phyloP scores from a whole-genome alignment of 2,329 filamentous ascomycete genomes.

The Sphaerulina musiva region DNA sequence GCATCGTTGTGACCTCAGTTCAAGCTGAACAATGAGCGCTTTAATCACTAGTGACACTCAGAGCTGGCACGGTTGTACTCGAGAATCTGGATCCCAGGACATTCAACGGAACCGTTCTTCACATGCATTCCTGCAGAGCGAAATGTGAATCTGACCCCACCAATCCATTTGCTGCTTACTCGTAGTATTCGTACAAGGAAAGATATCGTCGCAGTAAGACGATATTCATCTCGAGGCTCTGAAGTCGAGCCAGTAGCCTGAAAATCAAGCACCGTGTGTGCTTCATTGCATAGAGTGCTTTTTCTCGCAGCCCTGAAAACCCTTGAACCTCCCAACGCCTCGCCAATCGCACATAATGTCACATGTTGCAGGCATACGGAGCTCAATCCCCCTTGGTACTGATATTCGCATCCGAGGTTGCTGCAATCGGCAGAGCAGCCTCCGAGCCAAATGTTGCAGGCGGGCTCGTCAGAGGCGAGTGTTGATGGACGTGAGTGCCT shows the following conservation, averaged over 20 bases:
- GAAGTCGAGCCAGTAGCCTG: background rate
- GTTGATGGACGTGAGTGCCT: constrained; percentile 9
- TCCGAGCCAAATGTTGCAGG: constrained; percentile 14
- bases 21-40: background rate
- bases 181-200: background rate
- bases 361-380: background rate
- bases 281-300: background rate
- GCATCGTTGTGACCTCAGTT: background rate
- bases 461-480: constrained; percentile 18
- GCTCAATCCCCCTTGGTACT: background rate
- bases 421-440: background rate
- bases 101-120: background rate
- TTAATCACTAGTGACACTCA: background rate
- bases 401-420: background rate
- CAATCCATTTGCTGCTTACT: background rate
- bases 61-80: background rate
- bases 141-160: background rate
- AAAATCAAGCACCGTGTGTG: background rate
- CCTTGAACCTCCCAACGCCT: constrained; percentile 2
- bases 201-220: background rate
- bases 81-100: background rate
- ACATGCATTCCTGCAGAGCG: background rate
- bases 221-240: background rate
- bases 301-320: background rate
- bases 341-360: background rate